These are phyloP conservation scores for Pseudocercospora macadamiae DNA, from an alignment of 2,329 filamentous ascomycete species.

Conservation along the genomic window DNA sequence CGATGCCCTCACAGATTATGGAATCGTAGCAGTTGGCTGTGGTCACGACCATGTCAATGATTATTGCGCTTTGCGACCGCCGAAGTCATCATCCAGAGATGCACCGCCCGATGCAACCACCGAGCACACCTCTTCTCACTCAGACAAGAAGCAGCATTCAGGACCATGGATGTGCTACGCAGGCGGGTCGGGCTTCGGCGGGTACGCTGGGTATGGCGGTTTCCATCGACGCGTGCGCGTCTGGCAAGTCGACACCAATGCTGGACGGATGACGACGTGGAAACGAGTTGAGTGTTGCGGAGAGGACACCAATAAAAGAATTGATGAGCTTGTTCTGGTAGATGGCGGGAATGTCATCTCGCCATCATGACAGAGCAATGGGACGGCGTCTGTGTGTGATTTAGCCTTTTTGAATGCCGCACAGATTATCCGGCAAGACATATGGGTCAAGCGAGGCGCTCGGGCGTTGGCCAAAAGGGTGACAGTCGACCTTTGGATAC, in stretches of 20 bases:
- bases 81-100: constrained; percentile 13
- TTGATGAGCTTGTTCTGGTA: constrained; percentile 65
- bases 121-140: constrained; percentile 12
- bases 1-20: constrained; percentile 83
- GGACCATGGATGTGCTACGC: constrained; percentile 96
- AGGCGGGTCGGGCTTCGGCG: constrained; percentile 87
- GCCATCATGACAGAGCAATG: constrained; percentile 18
- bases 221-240: constrained; percentile 83
- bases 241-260: constrained; percentile 92
- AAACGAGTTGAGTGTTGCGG: constrained; percentile 74
- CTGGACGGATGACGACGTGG: constrained; percentile 86
- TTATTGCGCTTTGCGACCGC: constrained; percentile 73
- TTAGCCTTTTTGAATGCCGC: neutral
- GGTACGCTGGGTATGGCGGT: constrained; percentile 87
- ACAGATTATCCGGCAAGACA: constrained; percentile 8
- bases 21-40: constrained; percentile 83
- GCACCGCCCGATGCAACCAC: constrained; percentile 7
- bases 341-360: constrained; percentile 58
- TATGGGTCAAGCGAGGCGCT: constrained; percentile 12
- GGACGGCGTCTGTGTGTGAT: neutral
- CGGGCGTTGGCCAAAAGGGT: constrained; percentile 7
- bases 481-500: constrained; percentile 6
- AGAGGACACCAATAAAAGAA: constrained; percentile 53
- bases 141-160: constrained; percentile 22
- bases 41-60: constrained; percentile 98